Percentiles rank a stretch among this genome's conserved stretches.
Evolutionary conservation across 2,329 filamentous ascomycete genomes (phyloP).

Genomic region (Colletotrichum tabaci): DNA sequence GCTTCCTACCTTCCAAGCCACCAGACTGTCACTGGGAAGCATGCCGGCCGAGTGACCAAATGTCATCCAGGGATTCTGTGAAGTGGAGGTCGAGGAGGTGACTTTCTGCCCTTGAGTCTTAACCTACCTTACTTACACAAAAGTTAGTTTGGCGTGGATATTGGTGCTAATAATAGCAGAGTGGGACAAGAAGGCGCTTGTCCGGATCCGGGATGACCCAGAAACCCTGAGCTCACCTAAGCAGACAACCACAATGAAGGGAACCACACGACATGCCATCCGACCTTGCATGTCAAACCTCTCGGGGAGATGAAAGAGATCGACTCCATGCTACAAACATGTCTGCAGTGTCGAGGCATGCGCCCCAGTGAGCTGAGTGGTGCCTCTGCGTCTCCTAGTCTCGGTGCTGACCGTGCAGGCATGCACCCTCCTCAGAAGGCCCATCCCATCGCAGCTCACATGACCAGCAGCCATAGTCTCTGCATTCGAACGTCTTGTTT

Average conservation of each 20-base stretch:
- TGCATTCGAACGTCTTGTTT: constrained; percentile 17
- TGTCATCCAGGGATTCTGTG: constrained; percentile 9
- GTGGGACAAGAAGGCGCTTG: constrained; percentile 1
- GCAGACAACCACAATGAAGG: constrained; percentile 10
- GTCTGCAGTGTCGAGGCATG: neutral
- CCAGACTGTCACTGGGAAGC: constrained; percentile 4
- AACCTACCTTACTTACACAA: neutral
- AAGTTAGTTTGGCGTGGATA: constrained; percentile 22
- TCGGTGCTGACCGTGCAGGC: constrained; percentile 9
- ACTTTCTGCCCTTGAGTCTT: constrained; percentile 6
- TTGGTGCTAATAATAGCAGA: constrained; percentile 31
- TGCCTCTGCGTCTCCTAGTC: constrained; percentile 1
- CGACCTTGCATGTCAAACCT: constrained; percentile 13
- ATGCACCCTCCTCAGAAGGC: neutral
- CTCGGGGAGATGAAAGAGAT: neutral
- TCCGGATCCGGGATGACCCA: constrained; percentile 14
- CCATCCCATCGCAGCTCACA: constrained; percentile 1
- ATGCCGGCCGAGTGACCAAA: constrained; percentile 6
- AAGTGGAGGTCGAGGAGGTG: neutral
- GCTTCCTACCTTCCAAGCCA: constrained; percentile 8
- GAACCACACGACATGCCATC: constrained; percentile 7
- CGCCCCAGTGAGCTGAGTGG: neutral
- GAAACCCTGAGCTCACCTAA: constrained; percentile 30
- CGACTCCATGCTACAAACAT: neutral
- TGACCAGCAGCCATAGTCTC: constrained; percentile 11